Base-by-base conservation (phyloP, 345 rosid genomes). In the Hibiscus trionum region DNA sequence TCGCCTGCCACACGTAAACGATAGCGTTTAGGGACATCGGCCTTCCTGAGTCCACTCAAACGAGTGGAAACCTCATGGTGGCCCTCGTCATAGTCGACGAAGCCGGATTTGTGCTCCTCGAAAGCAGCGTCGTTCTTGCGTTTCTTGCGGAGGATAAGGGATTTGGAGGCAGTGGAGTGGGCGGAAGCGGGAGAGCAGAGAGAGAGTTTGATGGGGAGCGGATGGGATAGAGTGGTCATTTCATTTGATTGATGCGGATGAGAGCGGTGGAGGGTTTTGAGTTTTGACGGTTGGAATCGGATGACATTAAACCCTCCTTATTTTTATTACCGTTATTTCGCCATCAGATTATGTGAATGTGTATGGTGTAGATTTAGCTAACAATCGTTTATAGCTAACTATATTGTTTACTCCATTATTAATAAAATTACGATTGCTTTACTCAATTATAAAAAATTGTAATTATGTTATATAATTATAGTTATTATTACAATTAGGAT, bases 51-150 rank as follows among this genome's bases (percentile, higher is more conserved):
- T 52, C 98, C 98, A 69, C 76, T 75, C 46, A 91, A 76, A 2
- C 81, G 88, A 72, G 90, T 84, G 39, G 83, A 82, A 53, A 89
- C 90, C 55, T 77, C 84, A 74, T 88, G 91, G 62, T 83, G 76
- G 33, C 98, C 97, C 27, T 73, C 72, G 82, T 91, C 96, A 80
- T 93, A 93, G 83, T 93, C 92, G 27, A 91, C 98, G 76, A 72
- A 78, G 2, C 75, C 94, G 0, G 86, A 78, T 62, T 83, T 88
- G 37, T 79, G 78, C 79, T 83, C 88, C 72, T 73, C 81, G 77
- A 89, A 81, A 14, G 88, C 86, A 0, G 83, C 55, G 59, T 69
- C 74, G 78, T 72, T 66, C 39, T 76, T 71, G 73, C 80, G 35
- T 55, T 66, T 82, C 75, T 82, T 78, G 84, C 83, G 80, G 17